Evolutionary conservation across 176 grass and related monocot species (phyloP).

Genomic region (Oryza glaberrima): DNA sequence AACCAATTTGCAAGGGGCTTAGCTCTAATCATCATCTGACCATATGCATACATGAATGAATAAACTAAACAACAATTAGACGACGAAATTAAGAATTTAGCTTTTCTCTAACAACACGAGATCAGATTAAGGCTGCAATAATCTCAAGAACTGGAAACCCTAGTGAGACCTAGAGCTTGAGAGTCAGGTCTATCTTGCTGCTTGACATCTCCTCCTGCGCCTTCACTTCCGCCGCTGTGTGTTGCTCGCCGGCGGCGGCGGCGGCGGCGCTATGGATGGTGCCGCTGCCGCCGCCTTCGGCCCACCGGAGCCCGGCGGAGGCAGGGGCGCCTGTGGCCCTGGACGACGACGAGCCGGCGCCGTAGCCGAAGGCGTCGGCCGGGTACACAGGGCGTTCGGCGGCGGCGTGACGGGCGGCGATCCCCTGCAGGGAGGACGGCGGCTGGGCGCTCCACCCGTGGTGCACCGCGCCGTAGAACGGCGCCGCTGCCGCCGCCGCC

Average conservation of each 20-base stretch:
- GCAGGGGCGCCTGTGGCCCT: neutral
- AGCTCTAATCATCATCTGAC: neutral
- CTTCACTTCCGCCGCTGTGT: neutral
- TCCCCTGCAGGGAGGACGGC: neutral
- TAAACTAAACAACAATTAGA: constrained; percentile 5
- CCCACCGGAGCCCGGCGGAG: constrained; percentile 4
- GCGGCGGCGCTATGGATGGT: too few species aligned
- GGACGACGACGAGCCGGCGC: neutral
- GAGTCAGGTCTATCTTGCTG: constrained; percentile 46
- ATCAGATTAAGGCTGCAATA: neutral
- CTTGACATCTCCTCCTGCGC: neutral
- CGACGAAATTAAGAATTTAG: constrained; percentile 1
- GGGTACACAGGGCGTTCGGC: constrained; percentile 7
- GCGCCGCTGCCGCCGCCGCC: too few species aligned
- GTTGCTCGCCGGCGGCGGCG: neutral
- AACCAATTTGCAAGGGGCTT: neutral
- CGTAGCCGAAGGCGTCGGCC: constrained; percentile 29
- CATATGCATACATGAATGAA: constrained; percentile 13
- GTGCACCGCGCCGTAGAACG: constrained; percentile 38
- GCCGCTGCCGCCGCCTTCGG: neutral
- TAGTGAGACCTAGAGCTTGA: constrained; percentile 44
- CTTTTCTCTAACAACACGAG: neutral
- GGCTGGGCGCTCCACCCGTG: constrained; percentile 27
- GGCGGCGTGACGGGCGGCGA: neutral
- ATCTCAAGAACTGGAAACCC: constrained; percentile 6